Base-by-base conservation (phyloP, 2,329 filamentous ascomycete genomes). In the Mycogone perniciosa region DNA sequence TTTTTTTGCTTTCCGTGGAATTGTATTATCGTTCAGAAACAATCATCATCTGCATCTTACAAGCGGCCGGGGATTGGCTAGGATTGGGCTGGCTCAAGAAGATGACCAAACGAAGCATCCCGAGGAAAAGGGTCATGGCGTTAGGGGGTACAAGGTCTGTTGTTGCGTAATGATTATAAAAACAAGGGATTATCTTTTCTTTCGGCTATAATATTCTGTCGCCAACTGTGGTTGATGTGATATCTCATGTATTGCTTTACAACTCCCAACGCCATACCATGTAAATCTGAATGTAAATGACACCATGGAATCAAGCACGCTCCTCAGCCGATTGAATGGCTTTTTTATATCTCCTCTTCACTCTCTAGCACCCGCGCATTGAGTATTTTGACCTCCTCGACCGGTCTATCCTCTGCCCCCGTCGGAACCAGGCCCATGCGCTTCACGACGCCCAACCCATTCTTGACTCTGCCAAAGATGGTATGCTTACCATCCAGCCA, bases 401-500 rank as follows among this genome's bases (percentile, higher is more conserved):
- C 70, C 0, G 93, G 93, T 59, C 85, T 75, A 68, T 97, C 93
- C 59, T 92, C 89, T 6, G 72, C 71, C 27, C 82, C 88, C 1
- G 90, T 96, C 73, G 87, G 89, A 45, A 96, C 89, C 52, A 93
- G 67, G 0, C 91, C 93, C 81, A 99, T 88, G 58, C 89, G 79
- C 74, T 89, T 85, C 30, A 97, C 84, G n/a, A 92, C 77, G 51
- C 79, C 76, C 79, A 97, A 82, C 0, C 93, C 93, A 49, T 71
- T 80, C 73, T 87, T 91, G 37, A 99, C 90, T 48, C 92, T 76
- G 1, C 93, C 93, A 65, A 99, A 99, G 59, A 99, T 95, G 8
- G 91, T 95, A 68, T 99, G 92, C 70, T 96, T 96, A 26, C 91
- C 90, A 70, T 99, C 93, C 53, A 99, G 72, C 92, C 92, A 97